Conservation (phyloP, 768 basidiomycete species). For the Mycena capillaripes region DNA sequence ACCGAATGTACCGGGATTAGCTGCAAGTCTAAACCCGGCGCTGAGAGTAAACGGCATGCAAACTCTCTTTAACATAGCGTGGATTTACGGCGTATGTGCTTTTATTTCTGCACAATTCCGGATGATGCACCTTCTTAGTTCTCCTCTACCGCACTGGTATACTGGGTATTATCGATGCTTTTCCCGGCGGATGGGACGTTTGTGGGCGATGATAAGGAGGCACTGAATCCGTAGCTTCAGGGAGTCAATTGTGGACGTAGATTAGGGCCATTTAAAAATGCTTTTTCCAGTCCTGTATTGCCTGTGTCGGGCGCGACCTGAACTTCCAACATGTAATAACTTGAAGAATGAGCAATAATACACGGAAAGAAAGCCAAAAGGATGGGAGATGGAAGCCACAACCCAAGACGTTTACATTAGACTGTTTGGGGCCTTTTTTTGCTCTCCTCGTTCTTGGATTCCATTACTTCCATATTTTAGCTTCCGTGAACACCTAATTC, state of each 20-base stretch:
- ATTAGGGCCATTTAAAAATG: too few species aligned
- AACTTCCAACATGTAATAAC: too few species aligned
- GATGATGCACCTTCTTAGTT: background rate
- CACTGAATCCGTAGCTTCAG: background rate
- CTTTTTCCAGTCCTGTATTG: too few species aligned
- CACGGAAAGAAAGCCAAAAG: too few species aligned
- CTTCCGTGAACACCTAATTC: conserved; percentile 10
- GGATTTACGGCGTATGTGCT: conserved; percentile 76
- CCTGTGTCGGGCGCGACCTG: too few species aligned
- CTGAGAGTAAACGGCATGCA: conserved; percentile 68
- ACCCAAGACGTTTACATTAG: too few species aligned
- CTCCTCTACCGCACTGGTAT: background rate
- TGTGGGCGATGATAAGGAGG: background rate
- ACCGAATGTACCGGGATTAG: conserved; percentile 82
- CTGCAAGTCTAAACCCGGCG: conserved; percentile 75
- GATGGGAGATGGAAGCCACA: too few species aligned
- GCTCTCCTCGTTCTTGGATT: too few species aligned
- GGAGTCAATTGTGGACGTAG: too few species aligned
- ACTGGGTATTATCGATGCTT: background rate
- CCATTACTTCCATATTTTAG: too few species aligned
- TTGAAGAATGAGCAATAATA: too few species aligned
- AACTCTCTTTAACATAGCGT: conserved; percentile 76
- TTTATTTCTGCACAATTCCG: background rate
- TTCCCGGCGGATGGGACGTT: background rate
- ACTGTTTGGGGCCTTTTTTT: too few species aligned